A percentile compares a stretch with the other conserved stretches of the same genome.
phyloP scores from a whole-genome alignment of 1,284 basidiomycete species.

The Sanghuangporus weigelae region DNA sequence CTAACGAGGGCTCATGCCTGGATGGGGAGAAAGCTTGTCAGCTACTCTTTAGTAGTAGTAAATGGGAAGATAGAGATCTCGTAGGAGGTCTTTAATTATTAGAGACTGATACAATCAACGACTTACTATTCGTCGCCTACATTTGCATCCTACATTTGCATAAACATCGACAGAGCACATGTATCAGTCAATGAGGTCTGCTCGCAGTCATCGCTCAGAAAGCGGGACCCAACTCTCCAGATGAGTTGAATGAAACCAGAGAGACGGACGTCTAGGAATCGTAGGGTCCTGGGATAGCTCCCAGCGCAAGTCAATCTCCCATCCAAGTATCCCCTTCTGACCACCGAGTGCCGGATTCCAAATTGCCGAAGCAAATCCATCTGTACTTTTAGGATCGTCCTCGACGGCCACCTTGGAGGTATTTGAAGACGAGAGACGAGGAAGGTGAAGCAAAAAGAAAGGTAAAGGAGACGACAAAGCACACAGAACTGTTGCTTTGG shows the following conservation, averaged over 20 bases:
- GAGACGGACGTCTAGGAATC: constrained; percentile 3
- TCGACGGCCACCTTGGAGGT: background rate
- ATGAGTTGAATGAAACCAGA: constrained; percentile 12
- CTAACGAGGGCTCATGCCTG: too few species aligned
- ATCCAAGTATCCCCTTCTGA: constrained; percentile 46
- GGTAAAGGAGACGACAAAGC: constrained; percentile 70
- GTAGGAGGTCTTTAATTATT: too few species aligned
- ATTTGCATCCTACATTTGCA: too few species aligned
- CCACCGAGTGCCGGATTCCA: constrained; percentile 63
- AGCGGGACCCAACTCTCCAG: constrained; percentile 15
- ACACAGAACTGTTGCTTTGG: constrained; percentile 57
- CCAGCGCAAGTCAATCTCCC: constrained; percentile 62
- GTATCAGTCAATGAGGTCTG: background rate
- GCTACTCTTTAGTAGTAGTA: too few species aligned
- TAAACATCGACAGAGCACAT: background rate
- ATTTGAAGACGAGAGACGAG: constrained; percentile 29
- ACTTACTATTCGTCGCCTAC: too few species aligned
- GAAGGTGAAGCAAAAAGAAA: constrained; percentile 72
- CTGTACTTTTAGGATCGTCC: background rate
- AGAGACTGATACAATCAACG: too few species aligned
- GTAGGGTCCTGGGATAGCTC: constrained; percentile 36
- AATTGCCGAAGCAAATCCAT: constrained; percentile 41
- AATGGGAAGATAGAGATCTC: too few species aligned
- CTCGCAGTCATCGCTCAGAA: background rate
- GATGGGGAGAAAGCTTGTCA: too few species aligned